Conservation (phyloP, 2,329 filamentous ascomycete species). For the Botrytis fabae region DNA sequence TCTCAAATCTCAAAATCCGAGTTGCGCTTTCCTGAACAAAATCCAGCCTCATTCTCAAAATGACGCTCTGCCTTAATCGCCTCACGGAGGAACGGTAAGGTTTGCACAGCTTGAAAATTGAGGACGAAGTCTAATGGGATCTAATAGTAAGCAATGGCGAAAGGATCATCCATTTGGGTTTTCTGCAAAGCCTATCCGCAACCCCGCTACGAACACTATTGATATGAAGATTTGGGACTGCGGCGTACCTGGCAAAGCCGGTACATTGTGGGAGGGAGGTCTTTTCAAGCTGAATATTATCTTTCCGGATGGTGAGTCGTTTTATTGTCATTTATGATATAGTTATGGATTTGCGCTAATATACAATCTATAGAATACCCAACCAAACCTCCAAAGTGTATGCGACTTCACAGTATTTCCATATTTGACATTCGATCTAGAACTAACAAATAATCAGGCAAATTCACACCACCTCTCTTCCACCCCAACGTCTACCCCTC, state of each 20-base stretch:
- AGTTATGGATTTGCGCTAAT: slow-evolving; percentile 31
- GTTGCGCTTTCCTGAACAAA: slow-evolving; percentile 9
- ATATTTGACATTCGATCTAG: slow-evolving; percentile 29
- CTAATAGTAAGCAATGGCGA: slow-evolving; percentile 79
- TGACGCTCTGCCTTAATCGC: slow-evolving; percentile 87
- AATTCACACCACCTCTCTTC: slow-evolving; percentile 93
- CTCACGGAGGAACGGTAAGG: slow-evolving; percentile 69
- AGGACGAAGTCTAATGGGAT: slow-evolving; percentile 6
- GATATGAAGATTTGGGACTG: slow-evolving; percentile 98
- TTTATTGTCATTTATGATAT: background rate
- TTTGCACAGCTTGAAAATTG: background rate
- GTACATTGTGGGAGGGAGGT: slow-evolving; percentile 97
- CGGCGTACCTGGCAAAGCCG: slow-evolving; percentile 91
- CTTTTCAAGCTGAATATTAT: slow-evolving; percentile 90
- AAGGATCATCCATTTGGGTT: slow-evolving; percentile 97
- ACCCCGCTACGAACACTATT: slow-evolving; percentile 68
- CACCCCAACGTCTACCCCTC: slow-evolving; percentile 99
- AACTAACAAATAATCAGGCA: slow-evolving; percentile 55
- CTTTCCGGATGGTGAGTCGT: slow-evolving; percentile 81
- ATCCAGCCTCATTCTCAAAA: slow-evolving; percentile 43
- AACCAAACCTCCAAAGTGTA: slow-evolving; percentile 98
- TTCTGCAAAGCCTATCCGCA: slow-evolving; percentile 85
- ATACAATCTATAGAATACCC: slow-evolving; percentile 72
- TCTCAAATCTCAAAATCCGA: background rate
- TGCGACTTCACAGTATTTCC: slow-evolving; percentile 42